Base-by-base conservation (phyloP, 2,329 filamentous ascomycete genomes). In the Colletotrichum sp. region DNA sequence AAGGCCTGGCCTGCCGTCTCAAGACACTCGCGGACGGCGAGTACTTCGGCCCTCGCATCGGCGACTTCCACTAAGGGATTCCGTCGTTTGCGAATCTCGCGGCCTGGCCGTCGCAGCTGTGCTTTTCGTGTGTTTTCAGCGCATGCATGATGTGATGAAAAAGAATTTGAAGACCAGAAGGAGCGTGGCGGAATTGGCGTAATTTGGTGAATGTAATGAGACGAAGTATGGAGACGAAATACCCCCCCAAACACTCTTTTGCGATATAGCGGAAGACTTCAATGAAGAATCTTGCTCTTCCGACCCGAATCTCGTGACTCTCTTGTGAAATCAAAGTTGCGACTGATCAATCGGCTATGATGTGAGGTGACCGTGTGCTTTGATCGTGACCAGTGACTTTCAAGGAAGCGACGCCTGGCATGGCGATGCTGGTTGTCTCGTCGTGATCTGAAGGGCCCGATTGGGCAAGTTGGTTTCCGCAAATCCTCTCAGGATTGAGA, bases 41-140 rank as follows among this genome's bases (percentile, higher is more conserved):
- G 68, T 81, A 82, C 68, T 84, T 84, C 61, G 83, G 82, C 5
- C 83, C 82, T 69, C 71, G 74, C 24, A 75, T 76, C 32, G 74
- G 74, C n/a, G 74, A 76, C 2, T 76, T 76, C 66, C 74, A 76
- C 63, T 76, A 71, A 39, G 67, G 4, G 6, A 34, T 6, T 2
- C 4, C 2, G n/a, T 21, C 16, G n/a, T 21, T 63, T 55, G 57
- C n/a, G 13, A 4, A n/a, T 18, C 12, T 28, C 34, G 34, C 30
- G 34, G 18, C 61, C 26, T 43, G 60, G n/a, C 7, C 26, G 43
- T 67, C 52, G 60, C 61, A 16, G 28, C 28, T 30, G 36, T 68
- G 26, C 21, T 55, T 63, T 43, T 52, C 39, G 24, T 65, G 24
- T 52, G 43, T 52, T 34, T 57, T 55, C 59, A 43, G 64, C 26